Evolutionary conservation across 1,284 basidiomycete genomes (phyloP).

Genomic region (Puccinia horiana): DNA sequence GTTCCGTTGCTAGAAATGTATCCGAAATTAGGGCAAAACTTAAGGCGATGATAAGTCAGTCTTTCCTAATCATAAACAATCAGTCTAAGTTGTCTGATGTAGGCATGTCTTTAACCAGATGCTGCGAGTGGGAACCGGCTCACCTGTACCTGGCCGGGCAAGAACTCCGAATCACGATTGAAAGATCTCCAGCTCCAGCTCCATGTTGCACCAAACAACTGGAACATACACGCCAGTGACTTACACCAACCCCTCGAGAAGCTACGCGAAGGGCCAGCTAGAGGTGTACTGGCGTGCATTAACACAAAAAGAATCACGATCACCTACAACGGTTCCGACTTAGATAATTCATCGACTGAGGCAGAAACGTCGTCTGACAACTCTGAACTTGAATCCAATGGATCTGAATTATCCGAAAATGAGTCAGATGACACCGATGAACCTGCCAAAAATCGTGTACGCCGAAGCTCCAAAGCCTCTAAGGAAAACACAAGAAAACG

Average conservation of each 20-base stretch:
- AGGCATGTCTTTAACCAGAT: background rate
- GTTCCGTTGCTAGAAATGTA: background rate
- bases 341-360: too few species aligned
- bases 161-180: background rate
- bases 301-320: background rate
- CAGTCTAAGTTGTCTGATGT: too few species aligned
- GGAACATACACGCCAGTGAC: background rate
- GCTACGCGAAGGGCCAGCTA: background rate
- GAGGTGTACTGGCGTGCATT: background rate
- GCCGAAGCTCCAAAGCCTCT: too few species aligned
- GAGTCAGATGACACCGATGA: too few species aligned
- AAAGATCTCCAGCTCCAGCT: background rate
- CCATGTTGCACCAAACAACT: background rate
- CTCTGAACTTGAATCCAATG: too few species aligned
- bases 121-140: background rate
- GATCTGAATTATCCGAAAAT: too few species aligned
- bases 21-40: background rate
- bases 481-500: too few species aligned
- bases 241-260: background rate
- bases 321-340: background rate
- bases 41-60: background rate
- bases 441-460: too few species aligned
- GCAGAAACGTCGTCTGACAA: too few species aligned
- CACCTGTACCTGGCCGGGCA: background rate
- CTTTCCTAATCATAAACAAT: background rate